Percentiles rank a stretch among this genome's conserved stretches.
phyloP scores from a whole-genome alignment of 148 eudicot genomes.

The Spergularia marina region DNA sequence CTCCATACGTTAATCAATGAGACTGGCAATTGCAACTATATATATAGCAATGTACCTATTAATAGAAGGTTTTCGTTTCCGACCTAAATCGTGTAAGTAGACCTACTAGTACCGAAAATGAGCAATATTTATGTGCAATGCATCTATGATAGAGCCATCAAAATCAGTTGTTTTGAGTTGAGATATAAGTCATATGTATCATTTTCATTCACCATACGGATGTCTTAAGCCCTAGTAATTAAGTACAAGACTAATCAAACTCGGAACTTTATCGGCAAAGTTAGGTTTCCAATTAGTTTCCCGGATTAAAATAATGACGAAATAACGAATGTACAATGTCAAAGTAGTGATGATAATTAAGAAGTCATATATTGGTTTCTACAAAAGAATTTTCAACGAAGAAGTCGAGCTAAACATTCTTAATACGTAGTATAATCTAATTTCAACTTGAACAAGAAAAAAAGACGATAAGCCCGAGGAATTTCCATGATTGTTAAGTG shows the following conservation, averaged over 20 bases:
- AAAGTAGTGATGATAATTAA: too few relatives aligned
- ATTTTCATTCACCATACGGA: conserved; percentile 1
- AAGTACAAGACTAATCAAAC: background rate
- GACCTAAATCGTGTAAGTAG: conserved; percentile 7
- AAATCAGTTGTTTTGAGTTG: background rate
- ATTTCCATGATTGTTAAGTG: background rate
- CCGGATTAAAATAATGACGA: background rate
- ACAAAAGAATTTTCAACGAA: too few relatives aligned
- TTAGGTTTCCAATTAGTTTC: background rate
- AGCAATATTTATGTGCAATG: background rate
- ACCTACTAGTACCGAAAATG: conserved; percentile 9
- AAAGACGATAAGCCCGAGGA: too few relatives aligned
- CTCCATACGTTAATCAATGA: background rate
- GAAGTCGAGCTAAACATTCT: too few relatives aligned
- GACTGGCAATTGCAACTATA: background rate
- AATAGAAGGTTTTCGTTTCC: conserved; percentile 7
- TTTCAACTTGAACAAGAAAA: too few relatives aligned
- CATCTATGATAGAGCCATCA: background rate
- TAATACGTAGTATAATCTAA: too few relatives aligned
- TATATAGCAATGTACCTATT: background rate
- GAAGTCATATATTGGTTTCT: too few relatives aligned
- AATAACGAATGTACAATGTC: background rate
- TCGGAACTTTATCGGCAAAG: background rate
- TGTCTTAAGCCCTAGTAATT: background rate
- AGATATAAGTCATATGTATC: conserved; percentile 2